Evolutionary conservation across 371 early-diverging fungal genomes (phyloP).

Genomic region (Mucor irregularis): DNA sequence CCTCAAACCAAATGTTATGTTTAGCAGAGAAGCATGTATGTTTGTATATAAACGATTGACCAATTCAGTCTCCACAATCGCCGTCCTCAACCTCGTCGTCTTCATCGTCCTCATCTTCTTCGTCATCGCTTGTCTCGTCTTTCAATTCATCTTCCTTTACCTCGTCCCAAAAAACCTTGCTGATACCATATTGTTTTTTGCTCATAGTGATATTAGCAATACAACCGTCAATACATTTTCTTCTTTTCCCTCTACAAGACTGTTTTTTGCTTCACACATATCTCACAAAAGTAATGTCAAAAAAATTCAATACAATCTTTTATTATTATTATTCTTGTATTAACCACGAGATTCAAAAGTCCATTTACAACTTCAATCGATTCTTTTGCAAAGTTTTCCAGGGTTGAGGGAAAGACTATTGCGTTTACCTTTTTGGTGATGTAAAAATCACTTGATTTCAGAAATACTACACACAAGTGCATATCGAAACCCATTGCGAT

Average conservation of each 20-base stretch:
- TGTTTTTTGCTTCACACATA: constrained; percentile 13
- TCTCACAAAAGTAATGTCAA: constrained; percentile 11
- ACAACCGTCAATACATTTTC: constrained; percentile 12
- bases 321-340: not conserved
- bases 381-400: constrained; percentile 8
- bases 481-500: constrained; percentile 15
- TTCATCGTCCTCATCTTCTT: constrained; percentile 1
- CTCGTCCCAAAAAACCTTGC: constrained; percentile 11
- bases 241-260: constrained; percentile 18
- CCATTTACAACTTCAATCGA: constrained; percentile 15
- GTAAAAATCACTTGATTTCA: constrained; percentile 7
- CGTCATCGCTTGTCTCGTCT: not conserved
- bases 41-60: too few species aligned
- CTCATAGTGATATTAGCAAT: constrained; percentile 5
- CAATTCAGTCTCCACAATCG: not conserved
- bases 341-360: constrained; percentile 18
- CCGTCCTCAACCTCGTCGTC: not conserved
- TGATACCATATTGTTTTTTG: constrained; percentile 1
- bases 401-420: constrained; percentile 6
- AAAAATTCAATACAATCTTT: constrained; percentile 13
- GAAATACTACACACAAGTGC: constrained; percentile 11
- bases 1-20: not conserved
- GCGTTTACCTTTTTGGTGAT: constrained; percentile 11
- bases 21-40: not conserved
- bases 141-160: constrained; percentile 7